phyloP scores from a whole-genome alignment of 108 stramenopile genomes.

The Craspedostauros australis region DNA sequence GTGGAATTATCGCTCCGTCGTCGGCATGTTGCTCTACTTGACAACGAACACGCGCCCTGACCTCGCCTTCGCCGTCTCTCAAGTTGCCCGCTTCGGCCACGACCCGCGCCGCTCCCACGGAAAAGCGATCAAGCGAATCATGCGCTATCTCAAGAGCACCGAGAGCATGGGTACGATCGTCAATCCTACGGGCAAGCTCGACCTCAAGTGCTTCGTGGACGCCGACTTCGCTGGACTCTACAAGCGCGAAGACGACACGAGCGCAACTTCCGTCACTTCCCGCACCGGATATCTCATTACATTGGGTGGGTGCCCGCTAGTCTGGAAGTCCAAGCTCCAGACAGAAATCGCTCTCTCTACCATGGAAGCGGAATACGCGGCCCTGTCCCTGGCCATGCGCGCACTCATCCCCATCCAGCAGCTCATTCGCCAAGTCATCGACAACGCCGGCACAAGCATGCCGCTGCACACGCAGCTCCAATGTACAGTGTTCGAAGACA shows the following conservation, averaged over 20 bases:
- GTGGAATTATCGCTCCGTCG: slow-evolving; percentile 27
- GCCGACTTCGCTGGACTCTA: slow-evolving; percentile 35
- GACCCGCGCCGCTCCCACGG: slow-evolving; percentile 11
- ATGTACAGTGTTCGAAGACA: slow-evolving; percentile 20
- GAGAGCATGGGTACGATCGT: slow-evolving; percentile 33
- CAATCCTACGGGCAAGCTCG: slow-evolving; percentile 7
- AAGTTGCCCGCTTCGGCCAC: slow-evolving; percentile 18
- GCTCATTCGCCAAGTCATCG: slow-evolving; percentile 3
- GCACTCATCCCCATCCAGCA: slow-evolving; percentile 13
- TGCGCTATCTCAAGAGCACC: slow-evolving; percentile 25
- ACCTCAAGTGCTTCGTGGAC: slow-evolving; percentile 22
- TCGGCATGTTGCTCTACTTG: slow-evolving; percentile 50
- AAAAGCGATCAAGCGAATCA: slow-evolving; percentile 20
- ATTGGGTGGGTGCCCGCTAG: slow-evolving; percentile 22
- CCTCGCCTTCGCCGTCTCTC: slow-evolving; percentile 30
- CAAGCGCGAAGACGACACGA: slow-evolving; percentile 13
- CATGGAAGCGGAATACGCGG: slow-evolving; percentile 32
- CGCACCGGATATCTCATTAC: slow-evolving; percentile 27
- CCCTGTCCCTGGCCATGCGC: slow-evolving; percentile 9
- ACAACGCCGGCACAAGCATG: too few species aligned
- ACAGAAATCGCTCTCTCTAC: slow-evolving; percentile 30
- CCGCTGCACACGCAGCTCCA: neutral
- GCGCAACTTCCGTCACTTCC: slow-evolving; percentile 18
- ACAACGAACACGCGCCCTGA: slow-evolving; percentile 28
- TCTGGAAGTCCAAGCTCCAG: slow-evolving; percentile 37